Evolutionary conservation across 805 yeast species (phyloP).

Genomic region (Metschnikowia shivogae): DNA sequence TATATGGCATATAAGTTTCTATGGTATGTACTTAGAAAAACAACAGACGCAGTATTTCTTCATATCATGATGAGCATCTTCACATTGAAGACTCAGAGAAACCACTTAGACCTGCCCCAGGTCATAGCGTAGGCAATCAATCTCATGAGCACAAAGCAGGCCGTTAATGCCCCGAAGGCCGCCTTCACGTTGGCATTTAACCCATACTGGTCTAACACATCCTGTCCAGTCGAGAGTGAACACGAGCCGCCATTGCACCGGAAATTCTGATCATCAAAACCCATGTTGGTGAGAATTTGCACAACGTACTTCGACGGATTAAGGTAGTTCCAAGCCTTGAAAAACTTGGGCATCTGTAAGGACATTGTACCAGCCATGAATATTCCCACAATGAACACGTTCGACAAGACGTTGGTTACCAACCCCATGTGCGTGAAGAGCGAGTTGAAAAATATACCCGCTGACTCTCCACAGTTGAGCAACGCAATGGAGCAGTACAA

Average conservation of each 20-base stretch:
- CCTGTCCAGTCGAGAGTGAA: slow-evolving; percentile 47
- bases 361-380: slow-evolving; percentile 87
- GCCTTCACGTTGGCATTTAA: slow-evolving; percentile 35
- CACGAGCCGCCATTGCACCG: slow-evolving; percentile 50
- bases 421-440: slow-evolving; percentile 71
- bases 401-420: slow-evolving; percentile 70
- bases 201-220: slow-evolving; percentile 51
- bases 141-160: slow-evolving; percentile 41
- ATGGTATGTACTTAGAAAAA: too few relatives aligned
- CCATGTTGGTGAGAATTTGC: slow-evolving; percentile 54
- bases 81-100: slow-evolving; percentile 1
- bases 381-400: slow-evolving; percentile 63
- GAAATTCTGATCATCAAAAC: slow-evolving; percentile 48
- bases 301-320: slow-evolving; percentile 75
- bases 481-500: slow-evolving; percentile 51
- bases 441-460: slow-evolving; percentile 78
- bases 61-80: too few relatives aligned
- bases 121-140: slow-evolving; percentile 27
- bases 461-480: slow-evolving; percentile 75
- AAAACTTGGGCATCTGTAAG: slow-evolving; percentile 63
- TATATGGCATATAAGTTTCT: too few relatives aligned
- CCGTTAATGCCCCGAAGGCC: slow-evolving; percentile 37
- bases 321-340: slow-evolving; percentile 69
- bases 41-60: too few relatives aligned
- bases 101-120: slow-evolving; percentile 27